Percentiles rank a stretch among this genome's conserved stretches.
These are phyloP conservation scores for Metschnikowia lunata DNA, from an alignment of 805 yeast species.

Conservation along the genomic window DNA sequence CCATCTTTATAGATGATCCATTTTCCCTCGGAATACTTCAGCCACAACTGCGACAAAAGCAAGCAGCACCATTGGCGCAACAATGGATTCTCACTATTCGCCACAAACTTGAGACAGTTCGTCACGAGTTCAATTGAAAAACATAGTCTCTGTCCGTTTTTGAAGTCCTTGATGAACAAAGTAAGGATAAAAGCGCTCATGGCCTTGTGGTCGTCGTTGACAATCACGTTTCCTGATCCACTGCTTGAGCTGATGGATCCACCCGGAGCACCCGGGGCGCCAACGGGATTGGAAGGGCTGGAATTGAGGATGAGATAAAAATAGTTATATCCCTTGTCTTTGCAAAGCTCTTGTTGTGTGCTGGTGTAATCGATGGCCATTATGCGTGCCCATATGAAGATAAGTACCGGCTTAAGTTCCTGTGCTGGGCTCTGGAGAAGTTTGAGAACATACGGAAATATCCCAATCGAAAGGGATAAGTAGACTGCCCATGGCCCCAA, in stretches of 20 bases:
- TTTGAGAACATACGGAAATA: constrained; percentile 90
- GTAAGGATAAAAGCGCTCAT: constrained; percentile 91
- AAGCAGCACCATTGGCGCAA: constrained; percentile 91
- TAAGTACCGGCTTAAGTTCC: constrained; percentile 87
- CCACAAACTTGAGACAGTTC: constrained; percentile 62
- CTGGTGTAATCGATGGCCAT: constrained; percentile 91
- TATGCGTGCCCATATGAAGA: constrained; percentile 95
- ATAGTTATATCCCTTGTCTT: constrained; percentile 86
- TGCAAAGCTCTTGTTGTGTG: constrained; percentile 87
- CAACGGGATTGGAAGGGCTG: constrained; percentile 26
- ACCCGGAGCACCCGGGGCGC: constrained; percentile 31
- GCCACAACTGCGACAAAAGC: constrained; percentile 72
- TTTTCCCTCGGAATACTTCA: constrained; percentile 67
- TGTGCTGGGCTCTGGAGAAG: constrained; percentile 92
- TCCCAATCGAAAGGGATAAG: constrained; percentile 87
- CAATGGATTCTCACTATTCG: constrained; percentile 74
- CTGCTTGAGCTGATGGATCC: constrained; percentile 18
- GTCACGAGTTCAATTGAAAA: constrained; percentile 67
- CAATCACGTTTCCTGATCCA: constrained; percentile 29
- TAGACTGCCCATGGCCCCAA: constrained; percentile 98
- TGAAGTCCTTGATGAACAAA: constrained; percentile 75
- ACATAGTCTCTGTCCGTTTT: constrained; percentile 75
- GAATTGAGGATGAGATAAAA: constrained; percentile 73
- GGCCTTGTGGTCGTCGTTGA: constrained; percentile 83
- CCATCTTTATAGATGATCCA: constrained; percentile 65